Evolutionary conservation across 805 yeast species (phyloP).

Genomic region (Candida methanosorbosa): DNA sequence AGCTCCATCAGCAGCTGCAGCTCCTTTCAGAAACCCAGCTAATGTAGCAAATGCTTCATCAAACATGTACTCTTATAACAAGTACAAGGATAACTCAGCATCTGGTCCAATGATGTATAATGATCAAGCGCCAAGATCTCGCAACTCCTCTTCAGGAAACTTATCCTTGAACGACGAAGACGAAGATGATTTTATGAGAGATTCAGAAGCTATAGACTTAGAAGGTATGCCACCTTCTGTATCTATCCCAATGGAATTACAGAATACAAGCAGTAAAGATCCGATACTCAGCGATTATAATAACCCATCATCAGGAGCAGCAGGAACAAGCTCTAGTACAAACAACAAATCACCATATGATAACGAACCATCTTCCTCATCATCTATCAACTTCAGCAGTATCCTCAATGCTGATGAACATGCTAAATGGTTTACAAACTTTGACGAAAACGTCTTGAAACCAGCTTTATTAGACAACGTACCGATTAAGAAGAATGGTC

Average conservation of each 20-base stretch:
- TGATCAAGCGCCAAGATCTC: conserved; percentile 16
- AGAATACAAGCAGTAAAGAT: background rate
- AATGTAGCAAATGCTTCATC: background rate
- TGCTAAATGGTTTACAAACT: conserved; percentile 85
- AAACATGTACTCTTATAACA: conserved; percentile 1
- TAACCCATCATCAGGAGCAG: conserved; percentile 16
- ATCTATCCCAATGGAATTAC: conserved; percentile 8
- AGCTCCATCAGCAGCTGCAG: conserved; percentile 12
- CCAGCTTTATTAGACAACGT: conserved; percentile 75
- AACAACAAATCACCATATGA: conserved; percentile 1
- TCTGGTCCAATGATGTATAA: conserved; percentile 6
- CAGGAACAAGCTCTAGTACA: conserved; percentile 1
- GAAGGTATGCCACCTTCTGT: conserved; percentile 26
- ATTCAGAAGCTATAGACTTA: conserved; percentile 24
- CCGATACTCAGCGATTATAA: conserved; percentile 1
- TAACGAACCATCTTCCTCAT: conserved; percentile 4
- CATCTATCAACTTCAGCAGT: conserved; percentile 16
- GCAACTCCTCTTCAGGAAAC: conserved; percentile 9
- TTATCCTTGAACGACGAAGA: background rate
- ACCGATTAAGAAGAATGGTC: conserved; percentile 17
- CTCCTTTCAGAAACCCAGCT: conserved; percentile 3
- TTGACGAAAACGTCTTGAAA: conserved; percentile 89
- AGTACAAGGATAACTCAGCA: background rate
- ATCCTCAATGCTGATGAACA: conserved; percentile 50
- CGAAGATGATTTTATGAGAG: conserved; percentile 18